phyloP scores from a whole-genome alignment of 495 filamentous ascomycete species.

The Xeromyces bisporus region DNA sequence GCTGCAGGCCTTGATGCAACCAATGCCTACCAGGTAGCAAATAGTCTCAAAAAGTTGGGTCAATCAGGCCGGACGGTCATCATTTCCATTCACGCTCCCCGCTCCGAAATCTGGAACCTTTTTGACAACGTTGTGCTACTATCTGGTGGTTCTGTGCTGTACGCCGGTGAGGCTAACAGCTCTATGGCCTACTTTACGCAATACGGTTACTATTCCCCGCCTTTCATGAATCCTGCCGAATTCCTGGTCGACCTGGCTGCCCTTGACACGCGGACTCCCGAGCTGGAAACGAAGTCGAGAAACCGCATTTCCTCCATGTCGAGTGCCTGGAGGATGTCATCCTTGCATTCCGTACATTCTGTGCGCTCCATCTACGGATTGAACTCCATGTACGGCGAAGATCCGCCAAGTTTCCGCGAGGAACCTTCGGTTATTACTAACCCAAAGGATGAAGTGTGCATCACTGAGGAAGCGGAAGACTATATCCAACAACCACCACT shows the following conservation, averaged over 20 bases:
- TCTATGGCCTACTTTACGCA: constrained; percentile 42
- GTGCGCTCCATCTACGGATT: no score
- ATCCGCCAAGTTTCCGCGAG: no score
- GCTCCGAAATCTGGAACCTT: constrained; percentile 59
- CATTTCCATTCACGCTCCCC: constrained; percentile 55
- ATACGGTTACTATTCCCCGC: constrained; percentile 38
- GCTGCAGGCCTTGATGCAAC: constrained; percentile 49
- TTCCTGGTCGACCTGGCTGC: constrained; percentile 56
- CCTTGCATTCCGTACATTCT: no score
- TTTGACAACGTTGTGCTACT: constrained; percentile 53
- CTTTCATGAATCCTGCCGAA: constrained; percentile 59
- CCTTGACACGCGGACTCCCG: constrained; percentile 46
- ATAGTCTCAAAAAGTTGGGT: constrained; percentile 48
- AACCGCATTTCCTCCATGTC: no score
- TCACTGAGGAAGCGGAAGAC: no score
- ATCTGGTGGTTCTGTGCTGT: constrained; percentile 44
- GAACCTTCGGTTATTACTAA: no score
- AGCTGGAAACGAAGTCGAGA: constrained; percentile 39
- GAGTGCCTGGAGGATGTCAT: no score
- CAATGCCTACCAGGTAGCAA: constrained; percentile 54
- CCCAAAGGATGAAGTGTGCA: no score
- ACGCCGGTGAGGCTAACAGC: constrained; percentile 35
- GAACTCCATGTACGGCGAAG: no score
- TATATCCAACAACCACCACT: no score
- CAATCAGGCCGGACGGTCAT: constrained; percentile 51